Percentiles rank a stretch among this genome's conserved stretches.
Evolutionary conservation across 2,329 filamentous ascomycete species (phyloP).

Genomic region (Alternaria hordeiaustralica): DNA sequence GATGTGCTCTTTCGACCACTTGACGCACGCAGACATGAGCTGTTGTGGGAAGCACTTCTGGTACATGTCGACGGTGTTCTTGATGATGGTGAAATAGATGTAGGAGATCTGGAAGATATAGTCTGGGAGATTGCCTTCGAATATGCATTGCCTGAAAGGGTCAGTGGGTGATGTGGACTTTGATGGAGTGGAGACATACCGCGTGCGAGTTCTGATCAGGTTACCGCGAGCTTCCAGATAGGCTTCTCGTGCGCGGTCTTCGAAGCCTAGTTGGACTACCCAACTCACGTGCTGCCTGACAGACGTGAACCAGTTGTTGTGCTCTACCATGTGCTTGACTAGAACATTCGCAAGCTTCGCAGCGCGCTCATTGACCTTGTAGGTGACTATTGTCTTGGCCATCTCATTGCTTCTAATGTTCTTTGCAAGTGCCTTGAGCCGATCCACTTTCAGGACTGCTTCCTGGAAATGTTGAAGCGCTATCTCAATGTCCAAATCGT

Average conservation of each 20-base stretch:
- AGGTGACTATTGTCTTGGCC: slow-evolving; percentile 89
- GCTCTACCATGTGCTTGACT: slow-evolving; percentile 77
- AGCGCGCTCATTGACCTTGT: slow-evolving; percentile 87
- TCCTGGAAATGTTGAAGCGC: slow-evolving; percentile 87
- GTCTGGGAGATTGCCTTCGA: slow-evolving; percentile 88
- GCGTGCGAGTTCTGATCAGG: slow-evolving; percentile 79
- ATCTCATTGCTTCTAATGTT: slow-evolving; percentile 84
- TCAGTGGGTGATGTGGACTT: background rate
- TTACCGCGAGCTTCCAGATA: slow-evolving; percentile 82
- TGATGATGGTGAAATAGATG: slow-evolving; percentile 92
- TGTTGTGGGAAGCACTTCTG: slow-evolving; percentile 77
- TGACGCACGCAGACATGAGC: slow-evolving; percentile 93
- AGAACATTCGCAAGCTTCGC: slow-evolving; percentile 77
- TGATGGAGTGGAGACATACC: slow-evolving; percentile 58
- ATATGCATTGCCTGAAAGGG: slow-evolving; percentile 78
- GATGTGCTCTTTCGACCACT: slow-evolving; percentile 96
- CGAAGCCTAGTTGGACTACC: slow-evolving; percentile 85
- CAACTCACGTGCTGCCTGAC: slow-evolving; percentile 83
- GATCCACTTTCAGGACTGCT: slow-evolving; percentile 83
- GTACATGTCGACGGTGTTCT: slow-evolving; percentile 90
- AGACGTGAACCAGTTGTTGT: slow-evolving; percentile 76
- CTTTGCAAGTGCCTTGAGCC: slow-evolving; percentile 78
- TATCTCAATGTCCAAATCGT: slow-evolving; percentile 95
- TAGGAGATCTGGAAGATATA: slow-evolving; percentile 97
- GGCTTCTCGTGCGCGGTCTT: slow-evolving; percentile 85